Conservation (phyloP, 2,329 filamentous ascomycete genomes). For the Dothistroma pini region DNA sequence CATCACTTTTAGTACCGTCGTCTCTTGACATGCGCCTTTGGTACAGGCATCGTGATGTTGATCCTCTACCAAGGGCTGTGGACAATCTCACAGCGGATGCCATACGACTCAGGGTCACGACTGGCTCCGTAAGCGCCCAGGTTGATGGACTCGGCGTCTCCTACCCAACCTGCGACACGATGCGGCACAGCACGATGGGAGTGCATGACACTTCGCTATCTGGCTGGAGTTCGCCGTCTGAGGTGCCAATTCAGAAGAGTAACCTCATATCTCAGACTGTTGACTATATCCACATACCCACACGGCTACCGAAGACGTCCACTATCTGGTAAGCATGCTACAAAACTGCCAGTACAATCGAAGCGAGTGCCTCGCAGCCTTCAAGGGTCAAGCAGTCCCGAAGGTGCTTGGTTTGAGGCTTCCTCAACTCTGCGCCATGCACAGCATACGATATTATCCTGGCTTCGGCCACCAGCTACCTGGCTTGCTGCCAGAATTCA, state of each 20-base stretch:
- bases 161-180: not conserved
- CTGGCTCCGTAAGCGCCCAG: not conserved
- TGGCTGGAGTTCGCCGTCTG: no score
- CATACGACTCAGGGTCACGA: not conserved
- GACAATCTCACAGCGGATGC: no score
- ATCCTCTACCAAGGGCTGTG: no score
- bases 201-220: not conserved
- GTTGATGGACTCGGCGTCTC: not conserved
- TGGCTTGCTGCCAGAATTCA: conserved; percentile 14
- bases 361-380: not conserved
- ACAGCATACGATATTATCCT: conserved; percentile 20
- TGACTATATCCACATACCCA: not conserved
- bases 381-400: conserved; percentile 6
- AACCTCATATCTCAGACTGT: no score
- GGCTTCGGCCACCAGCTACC: conserved; percentile 17
- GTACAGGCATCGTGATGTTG: no score
- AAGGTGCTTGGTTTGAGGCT: conserved; percentile 2
- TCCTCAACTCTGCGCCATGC: conserved; percentile 9
- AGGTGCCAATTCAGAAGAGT: not conserved
- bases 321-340: not conserved
- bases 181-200: not conserved
- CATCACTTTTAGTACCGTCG: no score
- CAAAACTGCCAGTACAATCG: not conserved
- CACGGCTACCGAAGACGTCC: not conserved
- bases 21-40: no score